Evolutionary conservation across 163 green algal species (phyloP).

Genomic region (Prototheca stagnorum): DNA sequence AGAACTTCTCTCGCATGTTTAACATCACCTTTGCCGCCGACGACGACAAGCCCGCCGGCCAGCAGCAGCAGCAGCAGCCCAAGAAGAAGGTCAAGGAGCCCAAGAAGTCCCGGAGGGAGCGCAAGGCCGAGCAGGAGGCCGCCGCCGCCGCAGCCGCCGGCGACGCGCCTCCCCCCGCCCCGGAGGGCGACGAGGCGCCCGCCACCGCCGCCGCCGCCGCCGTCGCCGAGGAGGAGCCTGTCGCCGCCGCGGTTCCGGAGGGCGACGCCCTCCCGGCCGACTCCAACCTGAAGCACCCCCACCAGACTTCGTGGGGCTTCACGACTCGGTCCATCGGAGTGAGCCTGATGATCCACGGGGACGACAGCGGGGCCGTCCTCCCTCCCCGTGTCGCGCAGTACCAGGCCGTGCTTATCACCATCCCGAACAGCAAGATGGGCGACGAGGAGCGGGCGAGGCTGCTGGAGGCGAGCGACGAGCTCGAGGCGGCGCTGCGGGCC

Average conservation of each 20-base stretch:
- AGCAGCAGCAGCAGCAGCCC: no score
- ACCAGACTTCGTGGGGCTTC: slow-evolving; percentile 95
- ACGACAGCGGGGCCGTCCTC: slow-evolving; percentile 93
- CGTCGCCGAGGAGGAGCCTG: no score
- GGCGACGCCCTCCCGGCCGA: no score
- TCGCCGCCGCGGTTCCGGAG: no score
- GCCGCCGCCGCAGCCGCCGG: no score
- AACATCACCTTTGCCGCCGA: slow-evolving; percentile 58
- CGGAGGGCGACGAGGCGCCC: no score
- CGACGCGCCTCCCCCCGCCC: no score
- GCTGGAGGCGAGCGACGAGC: slow-evolving; percentile 2
- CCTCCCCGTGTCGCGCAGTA: slow-evolving; percentile 71
- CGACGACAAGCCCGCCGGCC: no score
- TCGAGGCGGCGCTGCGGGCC: slow-evolving; percentile 25
- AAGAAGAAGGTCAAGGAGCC: background rate
- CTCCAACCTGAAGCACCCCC: slow-evolving; percentile 60
- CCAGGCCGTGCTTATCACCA: slow-evolving; percentile 78
- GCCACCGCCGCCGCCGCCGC: no score
- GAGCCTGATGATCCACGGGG: slow-evolving; percentile 94
- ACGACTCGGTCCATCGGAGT: slow-evolving; percentile 92
- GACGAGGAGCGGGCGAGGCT: slow-evolving; percentile 23
- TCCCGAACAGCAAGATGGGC: slow-evolving; percentile 60
- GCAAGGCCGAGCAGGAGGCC: no score
- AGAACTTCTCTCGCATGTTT: slow-evolving; percentile 80
- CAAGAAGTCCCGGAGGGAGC: no score